A percentile compares a stretch with the other conserved stretches of the same genome.
Conservation (phyloP, 2,329 filamentous ascomycete species). For the Verticillium zaregamsianum region DNA sequence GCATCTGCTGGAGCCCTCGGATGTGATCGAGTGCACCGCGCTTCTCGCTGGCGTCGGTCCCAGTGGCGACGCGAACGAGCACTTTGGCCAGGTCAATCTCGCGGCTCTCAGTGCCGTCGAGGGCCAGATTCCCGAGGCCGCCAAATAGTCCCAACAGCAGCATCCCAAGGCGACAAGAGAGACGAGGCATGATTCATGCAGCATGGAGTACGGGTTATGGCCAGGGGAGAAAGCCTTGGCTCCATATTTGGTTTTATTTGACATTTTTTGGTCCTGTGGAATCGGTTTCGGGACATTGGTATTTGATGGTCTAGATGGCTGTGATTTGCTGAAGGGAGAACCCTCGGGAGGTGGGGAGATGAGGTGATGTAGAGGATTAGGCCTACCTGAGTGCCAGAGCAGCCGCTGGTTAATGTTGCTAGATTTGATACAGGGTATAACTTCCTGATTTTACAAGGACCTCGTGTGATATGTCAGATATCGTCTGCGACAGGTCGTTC, state of each 20-base stretch:
- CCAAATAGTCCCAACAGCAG: slow-evolving; percentile 4
- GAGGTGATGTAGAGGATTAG: too few relatives aligned
- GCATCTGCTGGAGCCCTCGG: slow-evolving; percentile 83
- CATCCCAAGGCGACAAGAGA: not conserved
- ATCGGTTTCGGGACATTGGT: not conserved
- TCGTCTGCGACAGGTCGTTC: too few relatives aligned
- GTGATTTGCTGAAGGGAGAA: not conserved
- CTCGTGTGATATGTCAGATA: too few relatives aligned
- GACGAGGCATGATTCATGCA: not conserved
- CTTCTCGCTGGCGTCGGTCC: slow-evolving; percentile 48
- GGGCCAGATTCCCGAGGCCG: slow-evolving; percentile 39
- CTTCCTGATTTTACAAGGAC: too few relatives aligned
- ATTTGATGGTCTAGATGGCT: not conserved
- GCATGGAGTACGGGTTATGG: not conserved
- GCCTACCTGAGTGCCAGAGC: too few relatives aligned
- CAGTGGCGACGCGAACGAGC: slow-evolving; percentile 31
- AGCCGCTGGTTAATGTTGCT: too few relatives aligned
- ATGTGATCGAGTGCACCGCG: slow-evolving; percentile 71
- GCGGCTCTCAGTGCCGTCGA: slow-evolving; percentile 50
- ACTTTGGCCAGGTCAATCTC: slow-evolving; percentile 51
- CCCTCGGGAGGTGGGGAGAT: too few relatives aligned
- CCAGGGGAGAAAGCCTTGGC: not conserved
- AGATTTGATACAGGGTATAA: too few relatives aligned
- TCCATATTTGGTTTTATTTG: not conserved
- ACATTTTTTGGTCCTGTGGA: not conserved